A percentile compares a stretch with the other conserved stretches of the same genome.
Conservation (phyloP, 306 rosid species). For the Rubus idaeus region DNA sequence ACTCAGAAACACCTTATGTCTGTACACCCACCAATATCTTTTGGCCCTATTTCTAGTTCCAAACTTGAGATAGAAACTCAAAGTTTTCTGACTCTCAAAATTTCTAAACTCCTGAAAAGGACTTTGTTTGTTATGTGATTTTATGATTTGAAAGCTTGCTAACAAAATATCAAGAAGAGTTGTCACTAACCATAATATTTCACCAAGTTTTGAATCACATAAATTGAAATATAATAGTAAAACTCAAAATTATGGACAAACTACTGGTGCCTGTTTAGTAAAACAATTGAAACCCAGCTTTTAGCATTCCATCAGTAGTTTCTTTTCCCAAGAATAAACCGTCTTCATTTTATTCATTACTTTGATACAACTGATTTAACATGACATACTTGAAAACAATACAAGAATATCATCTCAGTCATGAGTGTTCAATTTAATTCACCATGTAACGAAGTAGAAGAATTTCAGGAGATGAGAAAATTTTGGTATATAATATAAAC, state of each 20-base stretch:
- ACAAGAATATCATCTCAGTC: slow-evolving; percentile 24
- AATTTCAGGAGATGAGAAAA: slow-evolving; percentile 21
- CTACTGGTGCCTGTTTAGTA: not conserved
- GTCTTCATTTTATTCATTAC: not conserved
- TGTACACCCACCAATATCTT: not conserved
- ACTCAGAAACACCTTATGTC: not conserved
- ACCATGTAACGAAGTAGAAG: slow-evolving; percentile 15
- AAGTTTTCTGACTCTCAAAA: not conserved
- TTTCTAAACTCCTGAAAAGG: not conserved
- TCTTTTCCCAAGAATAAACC: not conserved
- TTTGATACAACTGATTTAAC: slow-evolving; percentile 3
- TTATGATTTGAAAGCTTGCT: not conserved
- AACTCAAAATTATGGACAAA: no score
- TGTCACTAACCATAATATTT: not conserved
- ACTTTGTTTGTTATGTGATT: not conserved
- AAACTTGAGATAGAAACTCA: not conserved
- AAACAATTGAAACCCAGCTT: not conserved
- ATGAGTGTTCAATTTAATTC: slow-evolving; percentile 9
- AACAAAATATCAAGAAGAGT: not conserved
- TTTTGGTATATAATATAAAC: slow-evolving; percentile 21
- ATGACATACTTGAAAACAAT: slow-evolving; percentile 19
- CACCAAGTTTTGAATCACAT: not conserved
- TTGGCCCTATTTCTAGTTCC: not conserved
- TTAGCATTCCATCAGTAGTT: slow-evolving; percentile 6
- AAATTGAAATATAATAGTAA: slow-evolving; percentile 2